These are phyloP conservation scores for Aleurites moluccanus DNA, from an alignment of 441 rosid species.

Conservation along the genomic window DNA sequence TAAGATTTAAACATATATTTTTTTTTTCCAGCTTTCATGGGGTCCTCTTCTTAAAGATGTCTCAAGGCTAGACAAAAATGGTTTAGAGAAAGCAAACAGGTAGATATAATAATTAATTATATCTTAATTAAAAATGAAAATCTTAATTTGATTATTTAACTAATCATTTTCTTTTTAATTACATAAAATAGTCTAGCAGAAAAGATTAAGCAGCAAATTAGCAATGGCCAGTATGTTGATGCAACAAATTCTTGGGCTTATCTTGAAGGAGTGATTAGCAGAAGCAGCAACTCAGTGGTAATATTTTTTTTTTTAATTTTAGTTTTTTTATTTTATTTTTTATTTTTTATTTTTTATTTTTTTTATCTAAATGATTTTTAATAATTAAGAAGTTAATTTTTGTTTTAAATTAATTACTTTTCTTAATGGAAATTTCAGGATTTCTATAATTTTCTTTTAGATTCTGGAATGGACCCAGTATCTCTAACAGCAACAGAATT, in stretches of 20 bases:
- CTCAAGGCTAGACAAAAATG: slow-evolving; percentile 65
- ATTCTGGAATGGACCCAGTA: slow-evolving; percentile 52
- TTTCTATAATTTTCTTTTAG: slow-evolving; percentile 74
- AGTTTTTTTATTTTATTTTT: neutral
- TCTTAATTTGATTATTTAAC: neutral
- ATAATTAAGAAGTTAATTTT: too few species aligned
- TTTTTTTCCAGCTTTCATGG: slow-evolving; percentile 64
- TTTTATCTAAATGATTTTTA: too few species aligned
- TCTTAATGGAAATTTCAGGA: slow-evolving; percentile 41
- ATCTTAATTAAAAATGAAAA: neutral
- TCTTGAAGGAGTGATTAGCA: slow-evolving; percentile 43
- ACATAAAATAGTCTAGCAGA: slow-evolving; percentile 47
- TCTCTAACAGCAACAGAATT: slow-evolving; percentile 37
- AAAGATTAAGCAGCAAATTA: slow-evolving; percentile 57
- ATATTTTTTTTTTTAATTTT: neutral
- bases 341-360: too few species aligned
- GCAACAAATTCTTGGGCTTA: slow-evolving; percentile 67
- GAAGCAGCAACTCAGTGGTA: slow-evolving; percentile 65
- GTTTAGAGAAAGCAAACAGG: slow-evolving; percentile 56
- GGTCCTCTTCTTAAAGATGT: slow-evolving; percentile 77
- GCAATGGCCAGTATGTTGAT: slow-evolving; percentile 39
- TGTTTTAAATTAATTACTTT: neutral
- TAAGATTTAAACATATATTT: neutral
- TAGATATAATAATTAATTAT: neutral
- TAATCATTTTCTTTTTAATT: neutral